These are phyloP conservation scores for Aspergillus hortae DNA, from an alignment of 2,329 filamentous ascomycete genomes.

Conservation along the genomic window DNA sequence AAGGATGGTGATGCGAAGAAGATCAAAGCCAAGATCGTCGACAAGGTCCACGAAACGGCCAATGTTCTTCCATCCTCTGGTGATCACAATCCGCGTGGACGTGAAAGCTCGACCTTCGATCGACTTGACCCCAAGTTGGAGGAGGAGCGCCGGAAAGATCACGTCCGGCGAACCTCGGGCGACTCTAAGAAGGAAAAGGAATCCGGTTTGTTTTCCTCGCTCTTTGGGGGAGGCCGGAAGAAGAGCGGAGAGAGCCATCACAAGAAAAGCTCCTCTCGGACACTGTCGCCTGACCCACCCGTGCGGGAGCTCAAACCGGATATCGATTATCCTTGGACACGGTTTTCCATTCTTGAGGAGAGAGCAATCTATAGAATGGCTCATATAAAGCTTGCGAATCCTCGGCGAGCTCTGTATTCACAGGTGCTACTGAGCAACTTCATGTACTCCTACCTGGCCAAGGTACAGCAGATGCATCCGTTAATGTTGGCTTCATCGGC, in stretches of 20 bases:
- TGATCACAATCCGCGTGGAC: slow-evolving; percentile 58
- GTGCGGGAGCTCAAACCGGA: slow-evolving; percentile 74
- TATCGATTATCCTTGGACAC: slow-evolving; percentile 92
- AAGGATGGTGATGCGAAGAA: slow-evolving; percentile 67
- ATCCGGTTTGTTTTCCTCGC: slow-evolving; percentile 78
- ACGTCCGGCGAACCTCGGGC: slow-evolving; percentile 63
- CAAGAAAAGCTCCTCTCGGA: slow-evolving; percentile 71
- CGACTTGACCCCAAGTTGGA: slow-evolving; percentile 73
- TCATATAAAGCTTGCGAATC: slow-evolving; percentile 98
- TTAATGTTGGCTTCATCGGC: slow-evolving; percentile 81
- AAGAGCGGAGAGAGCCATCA: slow-evolving; percentile 68
- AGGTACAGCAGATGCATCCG: slow-evolving; percentile 98
- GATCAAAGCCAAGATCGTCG: slow-evolving; percentile 51
- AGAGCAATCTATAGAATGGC: slow-evolving; percentile 98
- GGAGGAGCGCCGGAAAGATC: slow-evolving; percentile 70
- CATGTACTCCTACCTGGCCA: slow-evolving; percentile 98
- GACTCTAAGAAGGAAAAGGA: slow-evolving; percentile 85
- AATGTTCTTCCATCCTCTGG: slow-evolving; percentile 83
- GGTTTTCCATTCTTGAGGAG: slow-evolving; percentile 93
- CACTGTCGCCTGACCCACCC: slow-evolving; percentile 76
- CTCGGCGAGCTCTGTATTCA: slow-evolving; percentile 82
- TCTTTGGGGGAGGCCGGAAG: slow-evolving; percentile 89
- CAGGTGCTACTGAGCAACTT: slow-evolving; percentile 98
- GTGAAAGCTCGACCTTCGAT: slow-evolving; percentile 82
- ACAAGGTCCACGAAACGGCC: slow-evolving; percentile 66